Evolutionary conservation across 2,329 filamentous ascomycete species (phyloP).

Genomic region (Apiospora arundinis): DNA sequence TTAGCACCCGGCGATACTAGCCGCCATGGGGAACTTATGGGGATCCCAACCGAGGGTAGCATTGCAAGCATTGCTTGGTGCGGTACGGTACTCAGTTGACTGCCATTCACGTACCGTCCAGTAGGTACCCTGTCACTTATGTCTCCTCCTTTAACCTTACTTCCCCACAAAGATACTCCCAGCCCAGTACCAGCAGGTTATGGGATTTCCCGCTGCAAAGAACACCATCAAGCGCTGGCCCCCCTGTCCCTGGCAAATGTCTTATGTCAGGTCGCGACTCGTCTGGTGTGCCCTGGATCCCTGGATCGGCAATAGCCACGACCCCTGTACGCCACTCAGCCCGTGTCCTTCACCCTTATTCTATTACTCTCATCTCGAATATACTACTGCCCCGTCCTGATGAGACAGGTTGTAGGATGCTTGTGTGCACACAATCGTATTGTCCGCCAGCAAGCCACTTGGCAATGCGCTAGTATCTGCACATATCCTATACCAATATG

Average conservation of each 20-base stretch:
- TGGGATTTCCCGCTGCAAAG: slow-evolving; percentile 18
- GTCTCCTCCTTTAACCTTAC: slow-evolving; percentile 16
- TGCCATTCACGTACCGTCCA: background rate
- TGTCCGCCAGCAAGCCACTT: slow-evolving; percentile 5
- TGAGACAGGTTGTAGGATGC: slow-evolving; percentile 2
- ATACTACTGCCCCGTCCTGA: slow-evolving; percentile 16
- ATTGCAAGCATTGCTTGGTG: slow-evolving; percentile 12
- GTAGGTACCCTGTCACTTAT: background rate
- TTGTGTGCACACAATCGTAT: background rate
- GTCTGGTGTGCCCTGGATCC: slow-evolving; percentile 10
- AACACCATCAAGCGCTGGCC: background rate
- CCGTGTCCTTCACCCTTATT: slow-evolving; percentile 18
- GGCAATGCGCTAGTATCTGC: slow-evolving; percentile 1
- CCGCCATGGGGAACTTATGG: slow-evolving; percentile 18
- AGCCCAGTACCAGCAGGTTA: background rate
- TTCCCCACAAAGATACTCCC: slow-evolving; percentile 7
- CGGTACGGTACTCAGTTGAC: background rate
- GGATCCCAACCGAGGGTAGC: slow-evolving; percentile 13
- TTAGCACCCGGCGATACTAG: slow-evolving; percentile 9
- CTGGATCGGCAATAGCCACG: slow-evolving; percentile 6
- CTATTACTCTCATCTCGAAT: slow-evolving; percentile 21
- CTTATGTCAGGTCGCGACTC: slow-evolving; percentile 21
- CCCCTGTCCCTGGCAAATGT: slow-evolving; percentile 16
- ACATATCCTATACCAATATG: slow-evolving; percentile 14
- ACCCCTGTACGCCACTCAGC: slow-evolving; percentile 10